Evolutionary conservation across 352 stramenopile species (phyloP).

Genomic region (Globisporangium parvum): DNA sequence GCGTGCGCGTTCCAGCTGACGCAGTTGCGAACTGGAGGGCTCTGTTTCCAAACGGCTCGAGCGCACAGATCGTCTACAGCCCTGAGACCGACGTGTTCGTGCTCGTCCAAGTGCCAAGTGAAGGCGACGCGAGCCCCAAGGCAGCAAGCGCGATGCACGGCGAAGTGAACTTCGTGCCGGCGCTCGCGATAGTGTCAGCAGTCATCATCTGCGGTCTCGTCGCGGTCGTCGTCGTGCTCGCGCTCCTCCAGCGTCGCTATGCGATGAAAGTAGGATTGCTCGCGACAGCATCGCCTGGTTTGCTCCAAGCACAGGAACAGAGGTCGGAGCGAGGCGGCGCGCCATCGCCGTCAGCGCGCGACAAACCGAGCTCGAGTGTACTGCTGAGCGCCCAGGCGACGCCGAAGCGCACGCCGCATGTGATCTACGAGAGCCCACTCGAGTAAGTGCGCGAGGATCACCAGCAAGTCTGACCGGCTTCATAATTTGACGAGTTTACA

Average conservation of each 20-base stretch:
- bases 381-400: slow-evolving; percentile 2
- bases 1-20: slow-evolving; percentile 29
- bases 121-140: background rate
- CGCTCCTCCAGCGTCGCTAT: background rate
- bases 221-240: background rate
- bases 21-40: slow-evolving; percentile 26
- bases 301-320: slow-evolving; percentile 3
- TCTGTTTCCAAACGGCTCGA: slow-evolving; percentile 32
- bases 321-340: slow-evolving; percentile 2
- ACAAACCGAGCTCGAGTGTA: background rate
- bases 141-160: no score
- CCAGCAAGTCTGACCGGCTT: no score
- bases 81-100: slow-evolving; percentile 18
- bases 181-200: no score
- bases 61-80: slow-evolving; percentile 35
- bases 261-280: background rate
- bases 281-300: background rate
- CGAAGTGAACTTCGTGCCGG: no score
- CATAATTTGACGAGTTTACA: no score
- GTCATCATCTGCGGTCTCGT: no score
- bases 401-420: slow-evolving; percentile 4
- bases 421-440: slow-evolving; percentile 7
- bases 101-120: background rate
- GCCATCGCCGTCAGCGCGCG: background rate
- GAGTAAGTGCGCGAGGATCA: no score